phyloP scores from a whole-genome alignment of 192 early-diverging fungal genomes.

The Rhizoclosmatium sp. region DNA sequence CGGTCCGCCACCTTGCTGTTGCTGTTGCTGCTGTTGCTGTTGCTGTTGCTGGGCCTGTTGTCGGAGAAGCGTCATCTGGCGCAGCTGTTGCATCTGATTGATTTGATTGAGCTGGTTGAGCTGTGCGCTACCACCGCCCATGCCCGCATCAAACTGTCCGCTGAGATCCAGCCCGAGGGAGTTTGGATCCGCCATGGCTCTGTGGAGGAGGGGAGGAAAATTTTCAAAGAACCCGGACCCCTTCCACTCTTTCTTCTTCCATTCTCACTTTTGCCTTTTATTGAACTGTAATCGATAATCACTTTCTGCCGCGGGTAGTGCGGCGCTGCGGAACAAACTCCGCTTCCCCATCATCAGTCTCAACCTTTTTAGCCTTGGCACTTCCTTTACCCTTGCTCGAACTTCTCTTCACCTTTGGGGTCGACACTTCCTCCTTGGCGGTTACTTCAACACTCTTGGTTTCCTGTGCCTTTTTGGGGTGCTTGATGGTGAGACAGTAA shows the following conservation, averaged over 20 bases:
- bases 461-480: neutral
- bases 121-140: conserved; percentile 3
- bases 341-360: neutral
- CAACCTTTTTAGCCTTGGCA: too few relatives aligned
- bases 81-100: neutral
- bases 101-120: neutral
- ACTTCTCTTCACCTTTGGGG: neutral
- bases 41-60: conserved; percentile 1
- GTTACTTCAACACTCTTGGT: neutral
- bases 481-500: conserved; percentile 42
- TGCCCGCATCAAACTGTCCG: neutral
- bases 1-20: neutral
- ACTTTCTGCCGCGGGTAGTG: too few relatives aligned
- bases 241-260: too few relatives aligned
- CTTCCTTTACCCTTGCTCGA: neutral
- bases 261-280: too few relatives aligned
- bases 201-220: too few relatives aligned
- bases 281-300: too few relatives aligned
- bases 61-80: neutral
- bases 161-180: too few relatives aligned
- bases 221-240: too few relatives aligned
- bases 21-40: conserved; percentile 9
- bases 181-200: too few relatives aligned
- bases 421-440: neutral
- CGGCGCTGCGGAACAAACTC: neutral